Conservation (phyloP, 1,284 basidiomycete genomes). For the Pseudozyma hubeiensis region DNA sequence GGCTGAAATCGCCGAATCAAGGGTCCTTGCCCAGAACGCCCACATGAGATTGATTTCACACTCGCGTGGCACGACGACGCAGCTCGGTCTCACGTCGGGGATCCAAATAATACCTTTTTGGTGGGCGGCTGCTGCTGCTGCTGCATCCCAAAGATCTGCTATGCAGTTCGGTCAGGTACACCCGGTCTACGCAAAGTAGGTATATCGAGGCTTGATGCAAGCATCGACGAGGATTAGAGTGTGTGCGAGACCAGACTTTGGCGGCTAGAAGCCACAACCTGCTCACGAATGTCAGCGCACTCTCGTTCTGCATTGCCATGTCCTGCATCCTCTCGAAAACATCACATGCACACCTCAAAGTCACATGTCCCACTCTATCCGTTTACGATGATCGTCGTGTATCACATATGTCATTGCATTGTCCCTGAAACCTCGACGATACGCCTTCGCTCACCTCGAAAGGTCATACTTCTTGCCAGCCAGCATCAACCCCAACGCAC, state of each 20-base stretch:
- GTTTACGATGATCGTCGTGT: no score
- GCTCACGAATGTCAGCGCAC: no score
- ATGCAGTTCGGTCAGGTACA: conserved; percentile 1
- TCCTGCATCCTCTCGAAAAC: no score
- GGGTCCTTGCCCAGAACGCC: neutral
- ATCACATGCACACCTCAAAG: no score
- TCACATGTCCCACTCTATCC: no score
- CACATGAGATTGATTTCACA: neutral
- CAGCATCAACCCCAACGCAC: conserved; percentile 25
- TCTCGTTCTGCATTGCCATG: no score
- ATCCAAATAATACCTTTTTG: neutral
- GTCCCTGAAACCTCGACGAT: conserved; percentile 2
- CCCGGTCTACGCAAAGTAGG: neutral
- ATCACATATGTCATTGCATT: conserved; percentile 13
- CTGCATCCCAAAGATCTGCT: neutral
- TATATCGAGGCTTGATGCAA: no score
- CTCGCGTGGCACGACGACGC: neutral
- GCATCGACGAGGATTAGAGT: no score
- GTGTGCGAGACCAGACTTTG: no score
- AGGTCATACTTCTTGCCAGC: conserved; percentile 27
- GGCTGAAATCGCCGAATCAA: neutral
- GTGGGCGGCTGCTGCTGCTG: neutral
- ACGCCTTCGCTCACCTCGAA: neutral
- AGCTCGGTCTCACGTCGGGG: conserved; percentile 2
- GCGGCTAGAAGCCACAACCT: no score